A percentile compares a stretch with the other conserved stretches of the same genome.
These are phyloP conservation scores for Mortierella alpina DNA, from an alignment of 192 early-diverging fungal genomes.

Conservation along the genomic window DNA sequence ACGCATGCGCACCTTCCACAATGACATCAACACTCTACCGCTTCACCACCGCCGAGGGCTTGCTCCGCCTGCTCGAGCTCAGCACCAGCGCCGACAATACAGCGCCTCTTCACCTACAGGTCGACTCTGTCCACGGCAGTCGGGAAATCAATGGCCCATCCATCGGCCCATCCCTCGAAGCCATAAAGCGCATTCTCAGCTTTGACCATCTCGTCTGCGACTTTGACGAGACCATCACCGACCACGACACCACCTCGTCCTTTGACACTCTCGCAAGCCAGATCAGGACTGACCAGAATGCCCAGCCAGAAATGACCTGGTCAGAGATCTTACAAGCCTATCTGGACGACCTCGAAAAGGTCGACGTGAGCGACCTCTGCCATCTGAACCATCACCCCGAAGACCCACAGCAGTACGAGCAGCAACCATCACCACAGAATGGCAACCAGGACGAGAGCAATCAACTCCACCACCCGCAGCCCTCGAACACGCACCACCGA, in stretches of 20 bases:
- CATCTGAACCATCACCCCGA: slow-evolving; percentile 8
- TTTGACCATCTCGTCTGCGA: slow-evolving; percentile 47
- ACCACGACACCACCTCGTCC: slow-evolving; percentile 51
- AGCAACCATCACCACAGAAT: not conserved
- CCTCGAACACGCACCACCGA: not conserved
- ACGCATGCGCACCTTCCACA: too few relatives aligned
- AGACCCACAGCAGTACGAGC: not conserved
- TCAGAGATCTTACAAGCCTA: slow-evolving; percentile 44
- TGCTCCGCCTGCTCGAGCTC: slow-evolving; percentile 21
- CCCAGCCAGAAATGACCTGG: slow-evolving; percentile 34
- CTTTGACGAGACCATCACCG: slow-evolving; percentile 53
- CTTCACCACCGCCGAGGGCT: slow-evolving; percentile 33
- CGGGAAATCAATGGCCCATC: not conserved
- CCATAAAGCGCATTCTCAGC: not conserved
- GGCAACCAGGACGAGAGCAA: not conserved
- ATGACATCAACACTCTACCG: slow-evolving; percentile 38
- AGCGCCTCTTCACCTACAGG: not conserved
- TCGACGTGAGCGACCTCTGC: slow-evolving; percentile 25
- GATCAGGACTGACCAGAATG: slow-evolving; percentile 10
- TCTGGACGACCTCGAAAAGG: slow-evolving; percentile 43
- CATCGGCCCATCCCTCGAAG: not conserved
- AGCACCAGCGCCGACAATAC: slow-evolving; percentile 1
- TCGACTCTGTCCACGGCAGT: slow-evolving; percentile 11
- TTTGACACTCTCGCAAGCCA: slow-evolving; percentile 34
- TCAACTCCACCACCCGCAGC: not conserved